These are phyloP conservation scores for Picochlorum sp. DNA, from an alignment of 139 green algal species.

Conservation along the genomic window DNA sequence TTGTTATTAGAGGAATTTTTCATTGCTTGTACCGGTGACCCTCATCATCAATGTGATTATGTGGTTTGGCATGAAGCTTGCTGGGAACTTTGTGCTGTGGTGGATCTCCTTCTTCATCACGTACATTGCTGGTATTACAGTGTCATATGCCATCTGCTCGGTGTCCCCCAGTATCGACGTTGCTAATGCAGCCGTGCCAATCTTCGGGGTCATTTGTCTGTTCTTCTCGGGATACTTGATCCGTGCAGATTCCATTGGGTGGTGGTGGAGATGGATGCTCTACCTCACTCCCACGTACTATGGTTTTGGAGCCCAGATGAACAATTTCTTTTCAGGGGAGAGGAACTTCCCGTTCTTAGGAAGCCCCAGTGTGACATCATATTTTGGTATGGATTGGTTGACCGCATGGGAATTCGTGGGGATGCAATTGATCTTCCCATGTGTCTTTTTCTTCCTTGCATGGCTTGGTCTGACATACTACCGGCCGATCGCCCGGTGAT, in stretches of 20 bases:
- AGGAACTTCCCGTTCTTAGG: not conserved
- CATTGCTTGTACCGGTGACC: conserved; percentile 15
- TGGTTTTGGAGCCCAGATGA: conserved; percentile 4
- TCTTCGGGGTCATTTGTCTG: conserved; percentile 8
- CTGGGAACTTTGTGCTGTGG: conserved; percentile 29
- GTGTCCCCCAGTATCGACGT: conserved; percentile 17
- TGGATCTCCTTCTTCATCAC: conserved; percentile 17
- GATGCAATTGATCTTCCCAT: conserved; percentile 13
- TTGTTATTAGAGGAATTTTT: conserved; percentile 14
- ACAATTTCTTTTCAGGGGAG: conserved; percentile 11
- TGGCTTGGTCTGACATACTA: not conserved
- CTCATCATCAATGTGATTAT: conserved; percentile 18
- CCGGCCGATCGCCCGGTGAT: conserved; percentile 1
- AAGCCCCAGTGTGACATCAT: conserved; percentile 4
- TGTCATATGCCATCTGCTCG: conserved; percentile 15
- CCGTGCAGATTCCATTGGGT: conserved; percentile 2
- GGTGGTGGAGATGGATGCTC: conserved; percentile 8
- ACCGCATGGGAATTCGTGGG: conserved; percentile 8
- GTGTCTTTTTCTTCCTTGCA: conserved; percentile 4
- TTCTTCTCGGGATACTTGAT: conserved; percentile 14
- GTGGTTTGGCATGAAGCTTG: conserved; percentile 37
- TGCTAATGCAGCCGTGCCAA: conserved; percentile 18
- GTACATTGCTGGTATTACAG: conserved; percentile 6
- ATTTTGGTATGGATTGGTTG: conserved; percentile 7
- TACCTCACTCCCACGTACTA: conserved; percentile 5